Percentiles rank a stretch among this genome's conserved stretches.
These are phyloP conservation scores for Chrysoporthe deuterocubensis DNA, from an alignment of 2,329 filamentous ascomycete species.

Conservation along the genomic window DNA sequence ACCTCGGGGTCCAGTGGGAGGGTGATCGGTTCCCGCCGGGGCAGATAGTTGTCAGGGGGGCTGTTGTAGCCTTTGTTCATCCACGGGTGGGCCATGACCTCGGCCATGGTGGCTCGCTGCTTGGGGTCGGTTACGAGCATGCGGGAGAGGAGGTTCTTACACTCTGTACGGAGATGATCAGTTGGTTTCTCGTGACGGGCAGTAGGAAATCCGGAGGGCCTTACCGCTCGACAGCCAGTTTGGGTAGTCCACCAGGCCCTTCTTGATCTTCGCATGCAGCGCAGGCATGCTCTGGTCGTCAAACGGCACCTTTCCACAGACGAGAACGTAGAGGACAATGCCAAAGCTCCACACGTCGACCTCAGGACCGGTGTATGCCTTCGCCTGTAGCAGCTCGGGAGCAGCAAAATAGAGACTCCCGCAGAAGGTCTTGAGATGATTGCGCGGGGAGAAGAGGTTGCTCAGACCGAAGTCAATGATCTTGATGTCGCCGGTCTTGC, in stretches of 20 bases:
- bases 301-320: constrained; percentile 97
- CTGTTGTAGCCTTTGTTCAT: constrained; percentile 88
- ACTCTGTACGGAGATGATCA: constrained; percentile 63
- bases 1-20: constrained; percentile 83
- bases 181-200: neutral
- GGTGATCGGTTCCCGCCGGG: constrained; percentile 80
- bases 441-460: constrained; percentile 87
- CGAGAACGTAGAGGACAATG: constrained; percentile 94
- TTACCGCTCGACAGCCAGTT: constrained; percentile 87
- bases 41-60: constrained; percentile 88
- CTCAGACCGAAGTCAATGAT: constrained; percentile 98
- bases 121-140: constrained; percentile 96
- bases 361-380: constrained; percentile 93
- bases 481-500: constrained; percentile 98
- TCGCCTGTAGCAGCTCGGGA: constrained; percentile 89
- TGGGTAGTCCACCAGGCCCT: constrained; percentile 93
- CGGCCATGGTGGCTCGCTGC: constrained; percentile 81
- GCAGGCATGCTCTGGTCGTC: constrained; percentile 99
- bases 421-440: constrained; percentile 93
- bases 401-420: constrained; percentile 98
- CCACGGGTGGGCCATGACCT: constrained; percentile 96
- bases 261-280: constrained; percentile 98
- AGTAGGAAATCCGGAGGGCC: constrained; percentile 37
- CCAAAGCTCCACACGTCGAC: constrained; percentile 99
- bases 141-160: constrained; percentile 85